Evolutionary conservation across 1,284 basidiomycete species (phyloP).

Genomic region (Leccinum angustisporum): DNA sequence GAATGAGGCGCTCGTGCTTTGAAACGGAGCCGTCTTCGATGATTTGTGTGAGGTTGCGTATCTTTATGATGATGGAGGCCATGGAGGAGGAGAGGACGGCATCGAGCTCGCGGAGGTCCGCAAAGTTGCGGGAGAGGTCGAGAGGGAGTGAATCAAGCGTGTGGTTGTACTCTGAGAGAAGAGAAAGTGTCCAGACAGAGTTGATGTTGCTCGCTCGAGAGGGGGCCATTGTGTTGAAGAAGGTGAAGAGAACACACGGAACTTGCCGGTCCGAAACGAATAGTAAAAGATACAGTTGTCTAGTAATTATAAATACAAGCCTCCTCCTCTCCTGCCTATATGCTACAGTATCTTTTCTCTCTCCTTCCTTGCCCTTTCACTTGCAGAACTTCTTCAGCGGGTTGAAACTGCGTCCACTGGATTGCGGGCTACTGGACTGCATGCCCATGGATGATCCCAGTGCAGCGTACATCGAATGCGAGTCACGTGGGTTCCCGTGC

Average conservation of each 20-base stretch:
- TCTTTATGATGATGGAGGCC: slow-evolving; percentile 74
- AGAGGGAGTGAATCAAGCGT: slow-evolving; percentile 92
- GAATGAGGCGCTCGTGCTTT: slow-evolving; percentile 81
- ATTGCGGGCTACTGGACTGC: slow-evolving; percentile 22
- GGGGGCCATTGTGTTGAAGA: slow-evolving; percentile 23
- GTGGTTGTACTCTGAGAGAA: slow-evolving; percentile 85
- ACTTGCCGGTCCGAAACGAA: slow-evolving; percentile 32
- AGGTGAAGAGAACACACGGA: slow-evolving; percentile 11
- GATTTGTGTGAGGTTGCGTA: slow-evolving; percentile 71
- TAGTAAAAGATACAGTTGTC: not conserved
- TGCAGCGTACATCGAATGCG: slow-evolving; percentile 63
- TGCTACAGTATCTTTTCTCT: not conserved
- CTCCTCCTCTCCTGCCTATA: not conserved
- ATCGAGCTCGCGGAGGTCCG: slow-evolving; percentile 96
- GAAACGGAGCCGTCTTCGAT: slow-evolving; percentile 68
- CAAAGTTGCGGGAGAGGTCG: slow-evolving; percentile 92
- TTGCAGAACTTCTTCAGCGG: slow-evolving; percentile 33
- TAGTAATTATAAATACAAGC: not conserved
- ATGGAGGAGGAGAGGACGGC: slow-evolving; percentile 92
- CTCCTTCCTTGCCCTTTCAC: too few relatives aligned
- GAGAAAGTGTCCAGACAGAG: slow-evolving; percentile 60
- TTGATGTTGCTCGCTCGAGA: slow-evolving; percentile 36
- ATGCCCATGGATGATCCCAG: slow-evolving; percentile 41
- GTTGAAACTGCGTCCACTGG: slow-evolving; percentile 23
- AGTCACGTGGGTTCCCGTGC: slow-evolving; percentile 65